Base-by-base conservation (phyloP, 352 stramenopile species). In the Phytophthora megakarya region DNA sequence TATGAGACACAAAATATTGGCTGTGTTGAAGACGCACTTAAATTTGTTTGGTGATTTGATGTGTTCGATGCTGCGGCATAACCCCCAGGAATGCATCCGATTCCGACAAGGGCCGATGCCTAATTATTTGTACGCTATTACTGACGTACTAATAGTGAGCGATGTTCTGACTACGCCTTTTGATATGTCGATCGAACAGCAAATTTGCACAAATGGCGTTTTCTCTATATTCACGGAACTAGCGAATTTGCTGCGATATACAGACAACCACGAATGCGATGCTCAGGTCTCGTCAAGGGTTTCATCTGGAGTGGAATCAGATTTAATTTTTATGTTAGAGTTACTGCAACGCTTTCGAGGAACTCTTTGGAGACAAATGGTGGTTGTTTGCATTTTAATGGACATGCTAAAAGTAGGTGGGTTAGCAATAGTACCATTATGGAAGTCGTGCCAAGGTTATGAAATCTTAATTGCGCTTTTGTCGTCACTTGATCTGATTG, bases 61-160 rank as follows among this genome's bases (percentile, higher is more conserved):
- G 1, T 66, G 72, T 21, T 57, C 80, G n/a, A 89, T 93, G 73
- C 53, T 93, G 16, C 73, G 63, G 7, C 54, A 85, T 8, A 85
- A 89, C 33, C 18, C 33, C 8, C 48, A 70, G 5, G 58, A 84
- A 22, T 78, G 68, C 45, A 47, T 75, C 16, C 79, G 81, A 16
- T 90, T 90, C 50, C 81, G 84, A 13, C 67, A 88, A 39, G 55
- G 81, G 3, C 70, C 75, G 13, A 74, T 84, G n/a, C 70, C 87
- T 22, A 59, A 86, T 48, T 84, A 73, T 0, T 35, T 92, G 9
- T 90, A 93, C 35, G 46, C 63, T 8, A 81, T 93, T 38, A 68
- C 59, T n/a, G 78, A 81, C 30, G 57, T 53, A 12, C 44, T 87
- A 4, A 21, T 88, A 13, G 60, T 38, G 9, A 62, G 48, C 21